phyloP scores from a whole-genome alignment of 2,329 filamentous ascomycete species.

The Scleromitrula shiraiana region DNA sequence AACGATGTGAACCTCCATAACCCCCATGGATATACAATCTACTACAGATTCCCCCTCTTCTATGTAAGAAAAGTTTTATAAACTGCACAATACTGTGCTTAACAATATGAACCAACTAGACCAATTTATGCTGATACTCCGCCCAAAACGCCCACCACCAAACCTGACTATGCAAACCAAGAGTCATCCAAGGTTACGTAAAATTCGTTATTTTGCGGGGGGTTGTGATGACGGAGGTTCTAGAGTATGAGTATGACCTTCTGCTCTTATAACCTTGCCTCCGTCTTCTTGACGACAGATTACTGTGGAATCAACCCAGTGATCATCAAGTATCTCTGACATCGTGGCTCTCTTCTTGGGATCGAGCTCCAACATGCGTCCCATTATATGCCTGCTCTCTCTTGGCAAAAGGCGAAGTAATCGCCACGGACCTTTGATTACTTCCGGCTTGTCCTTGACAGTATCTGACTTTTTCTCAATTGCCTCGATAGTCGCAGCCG shows the following conservation, averaged over 20 bases:
- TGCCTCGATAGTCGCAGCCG: not conserved
- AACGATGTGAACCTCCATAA: slow-evolving; percentile 5
- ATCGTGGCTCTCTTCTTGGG: slow-evolving; percentile 77
- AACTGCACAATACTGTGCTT: slow-evolving; percentile 12
- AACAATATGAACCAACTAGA: slow-evolving; percentile 3
- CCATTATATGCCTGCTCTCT: slow-evolving; percentile 83
- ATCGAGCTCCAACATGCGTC: slow-evolving; percentile 85
- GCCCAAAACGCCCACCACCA: slow-evolving; percentile 12
- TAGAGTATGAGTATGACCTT: slow-evolving; percentile 76
- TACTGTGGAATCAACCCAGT: slow-evolving; percentile 78
- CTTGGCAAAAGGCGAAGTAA: slow-evolving; percentile 79
- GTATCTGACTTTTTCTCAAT: slow-evolving; percentile 15
- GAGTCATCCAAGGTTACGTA: slow-evolving; percentile 9
- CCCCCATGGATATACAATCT: slow-evolving; percentile 22
- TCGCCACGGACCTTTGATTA: slow-evolving; percentile 88
- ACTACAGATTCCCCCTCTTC: slow-evolving; percentile 12
- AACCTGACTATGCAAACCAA: slow-evolving; percentile 11
- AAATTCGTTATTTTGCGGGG: slow-evolving; percentile 17
- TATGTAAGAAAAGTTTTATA: slow-evolving; percentile 13
- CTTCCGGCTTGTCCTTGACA: slow-evolving; percentile 50
- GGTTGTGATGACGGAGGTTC: slow-evolving; percentile 54
- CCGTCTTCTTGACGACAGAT: slow-evolving; percentile 81
- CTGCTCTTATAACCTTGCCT: slow-evolving; percentile 62
- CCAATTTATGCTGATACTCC: slow-evolving; percentile 2
- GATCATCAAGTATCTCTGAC: slow-evolving; percentile 77